Conservation (phyloP, 192 early-diverging fungal genomes). For the Coemansia sp. region DNA sequence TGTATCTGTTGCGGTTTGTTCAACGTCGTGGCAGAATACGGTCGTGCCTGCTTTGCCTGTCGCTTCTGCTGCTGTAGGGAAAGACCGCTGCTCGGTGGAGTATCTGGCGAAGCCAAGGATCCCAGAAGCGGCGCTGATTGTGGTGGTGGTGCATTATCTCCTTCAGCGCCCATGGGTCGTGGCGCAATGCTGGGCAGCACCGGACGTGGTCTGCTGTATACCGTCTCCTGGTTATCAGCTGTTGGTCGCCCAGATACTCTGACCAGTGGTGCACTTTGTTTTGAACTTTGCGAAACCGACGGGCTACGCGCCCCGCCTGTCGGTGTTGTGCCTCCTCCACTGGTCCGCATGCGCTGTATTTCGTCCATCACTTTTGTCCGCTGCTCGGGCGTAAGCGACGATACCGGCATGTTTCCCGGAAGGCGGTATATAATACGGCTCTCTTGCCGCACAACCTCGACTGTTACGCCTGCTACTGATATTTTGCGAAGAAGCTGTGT, state of each 20-base stretch:
- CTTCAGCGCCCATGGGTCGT: background rate
- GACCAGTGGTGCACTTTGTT: background rate
- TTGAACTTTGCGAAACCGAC: background rate
- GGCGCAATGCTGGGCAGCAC: conserved; percentile 27
- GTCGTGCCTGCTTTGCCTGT: background rate
- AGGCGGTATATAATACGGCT: conserved; percentile 50
- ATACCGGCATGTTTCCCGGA: conserved; percentile 51
- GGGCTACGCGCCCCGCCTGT: background rate
- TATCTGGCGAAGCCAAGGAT: conserved; percentile 6
- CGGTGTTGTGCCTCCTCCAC: background rate
- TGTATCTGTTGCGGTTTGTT: background rate
- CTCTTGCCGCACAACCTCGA: conserved; percentile 51
- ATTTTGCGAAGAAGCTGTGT: conserved; percentile 39
- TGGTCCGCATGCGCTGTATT: conserved; percentile 44
- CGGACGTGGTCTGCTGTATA: conserved; percentile 18
- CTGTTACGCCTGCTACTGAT: conserved; percentile 37
- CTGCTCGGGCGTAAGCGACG: conserved; percentile 50
- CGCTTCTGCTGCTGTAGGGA: background rate
- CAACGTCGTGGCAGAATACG: background rate
- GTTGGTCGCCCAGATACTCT: background rate
- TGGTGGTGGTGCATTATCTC: background rate
- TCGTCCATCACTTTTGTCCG: conserved; percentile 46
- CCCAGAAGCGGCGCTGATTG: conserved; percentile 16
- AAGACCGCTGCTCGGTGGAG: conserved; percentile 6
- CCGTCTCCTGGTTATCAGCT: background rate